Evolutionary conservation across 2,329 filamentous ascomycete species (phyloP).

Genomic region (Macrophomina pseudophaseolina): DNA sequence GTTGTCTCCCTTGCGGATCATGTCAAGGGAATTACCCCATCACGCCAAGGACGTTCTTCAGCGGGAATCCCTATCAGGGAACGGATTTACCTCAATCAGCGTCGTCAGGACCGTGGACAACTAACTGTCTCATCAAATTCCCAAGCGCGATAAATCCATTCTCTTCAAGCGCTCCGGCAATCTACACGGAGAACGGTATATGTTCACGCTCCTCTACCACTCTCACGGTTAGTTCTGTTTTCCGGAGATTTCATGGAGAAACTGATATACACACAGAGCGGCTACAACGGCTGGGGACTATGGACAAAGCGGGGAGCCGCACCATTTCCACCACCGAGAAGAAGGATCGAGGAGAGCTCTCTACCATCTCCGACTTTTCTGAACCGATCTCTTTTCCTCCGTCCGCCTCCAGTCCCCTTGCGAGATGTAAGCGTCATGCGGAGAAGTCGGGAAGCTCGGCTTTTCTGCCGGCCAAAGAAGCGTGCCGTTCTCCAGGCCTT

Average conservation of each 20-base stretch:
- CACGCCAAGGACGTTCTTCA: slow-evolving; percentile 5
- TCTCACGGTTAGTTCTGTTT: neutral
- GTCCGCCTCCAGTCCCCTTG: neutral
- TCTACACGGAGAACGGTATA: slow-evolving; percentile 2
- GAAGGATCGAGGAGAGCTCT: neutral
- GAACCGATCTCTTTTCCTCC: no score
- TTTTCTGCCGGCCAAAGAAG: neutral
- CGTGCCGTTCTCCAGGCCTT: neutral
- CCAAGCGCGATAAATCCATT: neutral
- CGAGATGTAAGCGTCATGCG: neutral
- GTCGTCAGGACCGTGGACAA: neutral
- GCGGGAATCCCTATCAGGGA: no score
- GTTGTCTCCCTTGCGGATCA: neutral
- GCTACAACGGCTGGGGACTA: slow-evolving; percentile 11
- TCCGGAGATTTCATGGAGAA: neutral
- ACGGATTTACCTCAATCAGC: no score
- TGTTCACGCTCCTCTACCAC: slow-evolving; percentile 17
- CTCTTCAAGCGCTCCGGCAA: slow-evolving; percentile 5
- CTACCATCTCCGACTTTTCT: neutral
- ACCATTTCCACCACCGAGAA: neutral
- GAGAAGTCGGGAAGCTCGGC: no score
- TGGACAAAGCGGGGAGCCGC: neutral
- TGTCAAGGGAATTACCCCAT: slow-evolving; percentile 1
- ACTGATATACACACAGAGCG: slow-evolving; percentile 1
- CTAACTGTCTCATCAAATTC: neutral